phyloP scores from a whole-genome alignment of 2,329 filamentous ascomycete genomes.

The Aspergillus sp. region DNA sequence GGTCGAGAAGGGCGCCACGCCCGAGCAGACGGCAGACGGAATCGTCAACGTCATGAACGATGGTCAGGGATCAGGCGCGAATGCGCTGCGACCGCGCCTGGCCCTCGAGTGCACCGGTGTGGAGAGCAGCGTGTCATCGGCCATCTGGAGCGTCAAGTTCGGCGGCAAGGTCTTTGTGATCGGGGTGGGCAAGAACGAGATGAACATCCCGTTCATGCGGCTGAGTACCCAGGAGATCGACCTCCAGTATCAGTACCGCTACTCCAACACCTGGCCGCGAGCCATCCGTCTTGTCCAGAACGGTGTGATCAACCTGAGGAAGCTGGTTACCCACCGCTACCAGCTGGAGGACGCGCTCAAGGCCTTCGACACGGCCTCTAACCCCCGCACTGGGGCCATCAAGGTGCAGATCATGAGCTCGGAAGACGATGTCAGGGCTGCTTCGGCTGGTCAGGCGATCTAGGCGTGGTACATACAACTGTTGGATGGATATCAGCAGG shows the following conservation, averaged over 20 bases:
- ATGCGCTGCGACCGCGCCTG: slow-evolving; percentile 67
- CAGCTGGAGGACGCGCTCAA: slow-evolving; percentile 75
- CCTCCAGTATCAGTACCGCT: slow-evolving; percentile 92
- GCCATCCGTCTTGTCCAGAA: slow-evolving; percentile 81
- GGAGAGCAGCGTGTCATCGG: slow-evolving; percentile 74
- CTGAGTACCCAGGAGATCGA: slow-evolving; percentile 86
- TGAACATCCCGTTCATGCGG: slow-evolving; percentile 92
- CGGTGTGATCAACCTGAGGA: slow-evolving; percentile 70
- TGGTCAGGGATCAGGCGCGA: slow-evolving; percentile 20
- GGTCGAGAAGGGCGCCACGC: slow-evolving; percentile 32
- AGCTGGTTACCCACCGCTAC: slow-evolving; percentile 81
- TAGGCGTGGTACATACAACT: slow-evolving; percentile 8
- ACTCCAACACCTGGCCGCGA: slow-evolving; percentile 90
- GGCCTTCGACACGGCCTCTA: slow-evolving; percentile 79
- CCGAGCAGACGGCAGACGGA: slow-evolving; percentile 61
- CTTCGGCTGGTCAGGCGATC: slow-evolving; percentile 20
- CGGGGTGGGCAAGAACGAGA: slow-evolving; percentile 89
- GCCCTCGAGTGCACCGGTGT: slow-evolving; percentile 92
- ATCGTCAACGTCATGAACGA: slow-evolving; percentile 61
- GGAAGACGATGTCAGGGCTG: slow-evolving; percentile 29
- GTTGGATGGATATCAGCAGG: not conserved
- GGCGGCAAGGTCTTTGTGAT: slow-evolving; percentile 96
- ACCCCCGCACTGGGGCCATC: slow-evolving; percentile 89
- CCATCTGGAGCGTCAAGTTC: slow-evolving; percentile 86
- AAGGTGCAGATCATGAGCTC: slow-evolving; percentile 76